Evolutionary conservation across 257 asterid genomes (phyloP), one percentile per base, ranked within the genome.

Genomic region (Nicotiana sylvestris): DNA sequence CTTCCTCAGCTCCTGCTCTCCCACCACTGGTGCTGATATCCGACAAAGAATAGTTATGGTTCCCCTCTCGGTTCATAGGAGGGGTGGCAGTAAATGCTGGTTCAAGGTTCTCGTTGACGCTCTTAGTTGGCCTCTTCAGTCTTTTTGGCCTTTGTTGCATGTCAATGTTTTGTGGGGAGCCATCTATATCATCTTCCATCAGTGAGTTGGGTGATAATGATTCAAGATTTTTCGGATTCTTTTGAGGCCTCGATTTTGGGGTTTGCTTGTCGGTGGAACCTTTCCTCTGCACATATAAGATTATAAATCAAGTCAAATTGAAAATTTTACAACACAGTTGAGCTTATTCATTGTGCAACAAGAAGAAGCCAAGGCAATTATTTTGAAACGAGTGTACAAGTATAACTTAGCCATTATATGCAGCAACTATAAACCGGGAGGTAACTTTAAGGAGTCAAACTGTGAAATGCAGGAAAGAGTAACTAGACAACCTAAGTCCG

Each of bases 41-140:
- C 2, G 83, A 61, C 21, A 17, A 43, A 7, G 82, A 83, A 51
- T 6, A 76, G 49, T 85, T 86, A 16, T 86, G 82, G 82, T 76
- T 83, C 58, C 77, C 92, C 76, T 87, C 93, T 82, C 85, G 91
- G 83, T 85, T 60, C 49, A 82, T 70, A 57, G 72, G 72, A 35
- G 88, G 46, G 65, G 82, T 80, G 78, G 93, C 95, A 13, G 94
- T 89, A 86, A 92, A 92, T 30, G 98, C 97, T 46, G 99, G 99
- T 83, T 96, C 99, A 7, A 96, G 90, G 89, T 87, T 91, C 79
- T 93, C 98, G 15, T 94, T 94, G 27, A 96, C 94, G 25, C 99
- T 94, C 91, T 93, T 96, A 51, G 98, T 96, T 12, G 97, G 98
- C 87, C 99, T 92, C 86, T 90, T 96, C 91, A 90, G 77, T 84